These are phyloP conservation scores for Cryptococcus neoformans DNA, from an alignment of 1,284 basidiomycete genomes.

Conservation along the genomic window DNA sequence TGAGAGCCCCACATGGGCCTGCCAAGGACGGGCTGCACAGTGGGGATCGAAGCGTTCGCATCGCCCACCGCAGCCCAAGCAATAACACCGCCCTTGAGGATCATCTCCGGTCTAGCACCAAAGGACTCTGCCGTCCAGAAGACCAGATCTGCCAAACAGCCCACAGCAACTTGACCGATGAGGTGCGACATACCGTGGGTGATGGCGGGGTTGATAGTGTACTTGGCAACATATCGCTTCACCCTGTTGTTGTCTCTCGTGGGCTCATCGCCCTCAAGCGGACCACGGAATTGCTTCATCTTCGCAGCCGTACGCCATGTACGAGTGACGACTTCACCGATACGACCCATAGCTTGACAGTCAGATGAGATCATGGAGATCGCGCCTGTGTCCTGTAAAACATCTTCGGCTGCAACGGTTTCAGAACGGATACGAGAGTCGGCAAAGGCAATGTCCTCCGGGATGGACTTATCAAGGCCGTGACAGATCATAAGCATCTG, in stretches of 20 bases:
- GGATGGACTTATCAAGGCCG: conserved; percentile 81
- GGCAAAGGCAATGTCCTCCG: conserved; percentile 93
- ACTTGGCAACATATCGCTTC: conserved; percentile 94
- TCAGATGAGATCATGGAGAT: conserved; percentile 97
- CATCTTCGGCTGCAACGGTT: conserved; percentile 96
- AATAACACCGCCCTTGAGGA: conserved; percentile 92
- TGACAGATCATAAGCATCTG: conserved; percentile 96
- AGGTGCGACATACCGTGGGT: conserved; percentile 88
- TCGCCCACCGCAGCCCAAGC: conserved; percentile 91
- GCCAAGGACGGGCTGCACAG: conserved; percentile 81
- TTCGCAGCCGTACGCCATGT: conserved; percentile 98
- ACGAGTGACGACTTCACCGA: conserved; percentile 88
- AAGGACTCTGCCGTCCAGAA: conserved; percentile 94
- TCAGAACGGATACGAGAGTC: conserved; percentile 96
- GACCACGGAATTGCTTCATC: conserved; percentile 77
- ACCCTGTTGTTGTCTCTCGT: conserved; percentile 89
- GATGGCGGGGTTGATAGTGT: conserved; percentile 96
- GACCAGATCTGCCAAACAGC: conserved; percentile 87
- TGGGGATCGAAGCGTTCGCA: conserved; percentile 89
- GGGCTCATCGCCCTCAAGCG: conserved; percentile 65
- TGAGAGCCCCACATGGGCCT: conserved; percentile 87
- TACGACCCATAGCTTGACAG: conserved; percentile 96
- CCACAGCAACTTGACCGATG: conserved; percentile 78
- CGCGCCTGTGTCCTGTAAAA: conserved; percentile 89
- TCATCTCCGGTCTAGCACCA: conserved; percentile 85